These are phyloP conservation scores for Boletus sp. DNA, from an alignment of 768 basidiomycete species.

Conservation along the genomic window DNA sequence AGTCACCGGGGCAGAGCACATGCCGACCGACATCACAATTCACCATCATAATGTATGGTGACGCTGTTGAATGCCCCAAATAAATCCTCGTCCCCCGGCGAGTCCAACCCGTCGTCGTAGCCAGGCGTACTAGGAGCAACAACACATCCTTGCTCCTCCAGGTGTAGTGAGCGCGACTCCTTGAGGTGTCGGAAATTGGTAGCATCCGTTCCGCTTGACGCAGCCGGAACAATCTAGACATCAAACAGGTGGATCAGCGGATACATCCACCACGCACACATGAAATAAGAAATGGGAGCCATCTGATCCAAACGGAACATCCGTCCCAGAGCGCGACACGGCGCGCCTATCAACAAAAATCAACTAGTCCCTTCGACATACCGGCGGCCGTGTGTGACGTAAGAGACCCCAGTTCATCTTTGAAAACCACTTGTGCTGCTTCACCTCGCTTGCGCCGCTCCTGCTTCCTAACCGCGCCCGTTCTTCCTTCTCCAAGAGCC, in stretches of 20 bases:
- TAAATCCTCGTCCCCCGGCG: constrained; percentile 54
- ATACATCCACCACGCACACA: constrained; percentile 16
- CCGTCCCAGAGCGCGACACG: neutral
- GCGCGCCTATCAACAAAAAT: neutral
- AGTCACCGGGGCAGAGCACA: too few species aligned
- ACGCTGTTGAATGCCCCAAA: constrained; percentile 90
- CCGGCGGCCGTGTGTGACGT: constrained; percentile 89
- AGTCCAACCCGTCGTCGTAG: constrained; percentile 43
- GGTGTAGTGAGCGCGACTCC: constrained; percentile 87
- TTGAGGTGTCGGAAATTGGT: constrained; percentile 88
- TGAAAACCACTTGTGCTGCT: constrained; percentile 97
- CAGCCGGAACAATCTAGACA: constrained; percentile 72
- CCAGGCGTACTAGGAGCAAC: constrained; percentile 38
- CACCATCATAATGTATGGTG: constrained; percentile 82
- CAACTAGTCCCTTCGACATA: constrained; percentile 37
- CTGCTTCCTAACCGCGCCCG: constrained; percentile 81
- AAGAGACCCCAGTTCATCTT: constrained; percentile 97
- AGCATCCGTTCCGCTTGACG: constrained; percentile 73
- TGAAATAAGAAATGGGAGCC: constrained; percentile 10
- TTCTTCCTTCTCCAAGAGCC: constrained; percentile 91
- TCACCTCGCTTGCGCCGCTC: constrained; percentile 97
- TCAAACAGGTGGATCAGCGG: constrained; percentile 23
- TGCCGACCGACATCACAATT: too few species aligned
- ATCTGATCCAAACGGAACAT: constrained; percentile 6
- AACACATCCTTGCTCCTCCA: constrained; percentile 61